A percentile compares a stretch with the other conserved stretches of the same genome.
Evolutionary conservation across 306 rosid genomes (phyloP).

Genomic region (Phaseolus lunatus): DNA sequence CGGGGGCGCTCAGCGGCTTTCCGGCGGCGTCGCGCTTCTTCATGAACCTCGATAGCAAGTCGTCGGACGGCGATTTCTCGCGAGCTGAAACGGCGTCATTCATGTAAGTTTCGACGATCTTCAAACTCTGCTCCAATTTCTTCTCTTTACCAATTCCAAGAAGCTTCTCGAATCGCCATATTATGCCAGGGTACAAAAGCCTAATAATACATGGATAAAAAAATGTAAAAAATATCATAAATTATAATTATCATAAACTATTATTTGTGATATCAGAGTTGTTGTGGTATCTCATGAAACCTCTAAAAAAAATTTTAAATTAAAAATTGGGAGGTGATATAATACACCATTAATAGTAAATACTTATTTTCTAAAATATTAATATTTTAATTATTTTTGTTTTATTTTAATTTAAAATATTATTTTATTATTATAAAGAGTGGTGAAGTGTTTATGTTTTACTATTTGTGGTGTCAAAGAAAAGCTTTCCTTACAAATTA

Average conservation of each 20-base stretch:
- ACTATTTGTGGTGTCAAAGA: no score
- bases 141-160: constrained; percentile 64
- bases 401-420: no score
- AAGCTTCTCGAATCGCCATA: constrained; percentile 73
- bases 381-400: no score
- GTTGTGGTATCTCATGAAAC: background rate
- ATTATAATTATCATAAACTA: no score
- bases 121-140: constrained; percentile 57
- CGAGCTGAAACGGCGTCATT: constrained; percentile 73
- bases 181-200: constrained; percentile 71
- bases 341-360: no score
- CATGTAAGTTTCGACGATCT: constrained; percentile 75
- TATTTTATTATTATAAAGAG: no score
- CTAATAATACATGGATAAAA: constrained; percentile 7
- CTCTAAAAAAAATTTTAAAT: no score
- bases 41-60: constrained; percentile 76
- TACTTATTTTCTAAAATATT: no score
- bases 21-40: constrained; percentile 74
- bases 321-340: no score
- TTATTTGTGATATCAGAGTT: no score
- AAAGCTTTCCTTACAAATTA: no score
- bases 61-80: constrained; percentile 73
- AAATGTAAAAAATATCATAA: background rate
- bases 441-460: no score
- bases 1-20: constrained; percentile 47